These are phyloP conservation scores for Pichia membranifaciens DNA, from an alignment of 805 yeast species.

Conservation along the genomic window DNA sequence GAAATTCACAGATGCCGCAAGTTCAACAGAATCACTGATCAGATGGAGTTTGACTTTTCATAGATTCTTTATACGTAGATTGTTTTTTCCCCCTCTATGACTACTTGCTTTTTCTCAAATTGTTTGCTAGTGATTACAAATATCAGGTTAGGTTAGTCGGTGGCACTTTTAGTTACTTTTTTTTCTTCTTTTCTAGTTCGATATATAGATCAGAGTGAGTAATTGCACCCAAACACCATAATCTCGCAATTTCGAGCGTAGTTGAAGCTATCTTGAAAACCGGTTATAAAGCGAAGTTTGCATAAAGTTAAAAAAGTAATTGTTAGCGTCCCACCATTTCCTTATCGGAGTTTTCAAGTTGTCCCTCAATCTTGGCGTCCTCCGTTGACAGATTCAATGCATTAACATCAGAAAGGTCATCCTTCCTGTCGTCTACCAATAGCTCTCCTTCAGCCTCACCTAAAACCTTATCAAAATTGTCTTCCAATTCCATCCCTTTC, in stretches of 20 bases:
- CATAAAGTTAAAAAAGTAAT: no score
- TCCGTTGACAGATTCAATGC: conserved; percentile 1
- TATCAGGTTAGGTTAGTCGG: no score
- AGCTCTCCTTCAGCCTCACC: not conserved
- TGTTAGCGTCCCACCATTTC: not conserved
- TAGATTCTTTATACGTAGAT: no score
- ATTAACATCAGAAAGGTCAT: not conserved
- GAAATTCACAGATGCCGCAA: conserved; percentile 29
- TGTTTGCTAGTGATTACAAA: conserved; percentile 8
- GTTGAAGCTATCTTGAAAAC: no score
- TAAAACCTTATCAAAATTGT: conserved; percentile 6
- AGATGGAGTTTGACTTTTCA: not conserved
- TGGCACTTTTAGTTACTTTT: no score
- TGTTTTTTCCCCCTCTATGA: not conserved
- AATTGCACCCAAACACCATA: no score
- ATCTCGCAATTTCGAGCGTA: no score
- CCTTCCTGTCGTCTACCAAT: not conserved
- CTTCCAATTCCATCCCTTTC: conserved; percentile 11
- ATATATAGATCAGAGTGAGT: no score
- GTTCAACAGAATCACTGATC: conserved; percentile 5
- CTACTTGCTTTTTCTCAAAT: not conserved
- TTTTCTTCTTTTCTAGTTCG: no score
- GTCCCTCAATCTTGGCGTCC: conserved; percentile 3
- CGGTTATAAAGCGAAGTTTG: no score
- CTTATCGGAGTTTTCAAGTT: not conserved